A percentile compares a stretch with the other conserved stretches of the same genome.
phyloP scores from a whole-genome alignment of 305 asterid genomes.

The Ajuga reptans region DNA sequence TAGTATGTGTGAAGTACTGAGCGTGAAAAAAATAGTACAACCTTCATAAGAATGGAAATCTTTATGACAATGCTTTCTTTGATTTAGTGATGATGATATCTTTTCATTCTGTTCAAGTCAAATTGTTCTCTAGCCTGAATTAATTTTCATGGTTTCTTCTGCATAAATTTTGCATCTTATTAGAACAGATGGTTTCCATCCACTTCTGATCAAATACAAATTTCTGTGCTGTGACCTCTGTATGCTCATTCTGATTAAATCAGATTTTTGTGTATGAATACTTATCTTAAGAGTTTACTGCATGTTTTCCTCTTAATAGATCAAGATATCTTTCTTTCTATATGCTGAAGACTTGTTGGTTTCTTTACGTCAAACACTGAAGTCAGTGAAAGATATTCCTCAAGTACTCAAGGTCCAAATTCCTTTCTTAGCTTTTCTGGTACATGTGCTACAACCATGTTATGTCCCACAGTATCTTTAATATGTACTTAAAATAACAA shows the following conservation, averaged over 20 bases:
- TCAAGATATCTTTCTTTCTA: constrained; percentile 84
- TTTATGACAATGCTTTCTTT: constrained; percentile 15
- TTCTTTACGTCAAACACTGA: constrained; percentile 83
- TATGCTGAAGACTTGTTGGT: constrained; percentile 65
- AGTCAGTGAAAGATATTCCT: constrained; percentile 87
- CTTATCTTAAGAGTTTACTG: constrained; percentile 15
- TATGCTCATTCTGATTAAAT: background rate
- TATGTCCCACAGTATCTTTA: constrained; percentile 13
- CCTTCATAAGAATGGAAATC: constrained; percentile 16
- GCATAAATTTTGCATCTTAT: constrained; percentile 9
- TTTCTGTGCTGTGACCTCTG: constrained; percentile 6
- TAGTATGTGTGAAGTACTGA: constrained; percentile 9
- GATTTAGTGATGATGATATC: constrained; percentile 8
- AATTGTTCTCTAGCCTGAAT: constrained; percentile 10
- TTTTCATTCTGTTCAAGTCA: background rate
- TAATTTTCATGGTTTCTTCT: background rate
- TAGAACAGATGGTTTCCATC: background rate
- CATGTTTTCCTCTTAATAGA: constrained; percentile 32
- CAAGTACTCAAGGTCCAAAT: constrained; percentile 66
- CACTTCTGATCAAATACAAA: background rate
- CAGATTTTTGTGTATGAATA: constrained; percentile 15
- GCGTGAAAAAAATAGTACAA: constrained; percentile 4
- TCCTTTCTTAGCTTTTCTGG: constrained; percentile 20
- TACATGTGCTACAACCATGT: constrained; percentile 11
- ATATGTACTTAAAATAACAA: constrained; percentile 3